Evolutionary conservation across 2,329 filamentous ascomycete genomes (phyloP).

Genomic region (Xenosphaeropsis pyriputrescens): DNA sequence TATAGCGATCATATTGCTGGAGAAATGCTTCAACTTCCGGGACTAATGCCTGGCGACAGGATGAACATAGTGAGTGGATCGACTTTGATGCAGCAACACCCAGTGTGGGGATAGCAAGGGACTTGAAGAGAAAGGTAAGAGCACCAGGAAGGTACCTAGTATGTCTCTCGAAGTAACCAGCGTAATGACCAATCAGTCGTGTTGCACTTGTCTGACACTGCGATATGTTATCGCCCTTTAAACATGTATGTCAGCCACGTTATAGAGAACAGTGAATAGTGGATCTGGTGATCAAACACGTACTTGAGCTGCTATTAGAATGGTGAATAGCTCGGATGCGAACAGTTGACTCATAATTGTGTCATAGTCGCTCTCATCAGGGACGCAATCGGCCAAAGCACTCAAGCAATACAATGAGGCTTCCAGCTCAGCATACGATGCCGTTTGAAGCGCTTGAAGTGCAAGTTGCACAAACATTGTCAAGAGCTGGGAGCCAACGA

Average conservation of each 20-base stretch:
- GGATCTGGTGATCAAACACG: no score
- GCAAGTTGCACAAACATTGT: slow-evolving; percentile 40
- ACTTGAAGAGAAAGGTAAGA: slow-evolving; percentile 60
- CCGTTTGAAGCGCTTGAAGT: slow-evolving; percentile 29
- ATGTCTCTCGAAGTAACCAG: slow-evolving; percentile 63
- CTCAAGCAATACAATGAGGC: slow-evolving; percentile 48
- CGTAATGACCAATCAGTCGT: slow-evolving; percentile 47
- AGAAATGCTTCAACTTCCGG: slow-evolving; percentile 55
- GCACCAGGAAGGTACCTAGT: slow-evolving; percentile 52
- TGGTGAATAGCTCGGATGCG: slow-evolving; percentile 37
- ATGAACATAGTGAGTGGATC: slow-evolving; percentile 60
- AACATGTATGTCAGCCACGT: no score
- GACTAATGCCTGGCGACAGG: slow-evolving; percentile 56
- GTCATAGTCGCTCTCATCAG: slow-evolving; percentile 42
- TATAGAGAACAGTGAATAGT: no score
- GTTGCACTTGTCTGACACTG: no score
- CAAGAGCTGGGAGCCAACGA: slow-evolving; percentile 40
- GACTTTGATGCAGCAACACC: slow-evolving; percentile 59
- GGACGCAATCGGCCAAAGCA: slow-evolving; percentile 49
- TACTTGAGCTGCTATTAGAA: slow-evolving; percentile 28
- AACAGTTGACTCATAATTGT: slow-evolving; percentile 46
- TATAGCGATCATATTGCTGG: slow-evolving; percentile 53
- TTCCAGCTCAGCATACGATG: slow-evolving; percentile 44
- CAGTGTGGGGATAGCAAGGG: slow-evolving; percentile 46
- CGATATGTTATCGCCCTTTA: no score